These are phyloP conservation scores for Trypanosoma avium DNA, from an alignment of 208 protist genomes.

Conservation along the genomic window DNA sequence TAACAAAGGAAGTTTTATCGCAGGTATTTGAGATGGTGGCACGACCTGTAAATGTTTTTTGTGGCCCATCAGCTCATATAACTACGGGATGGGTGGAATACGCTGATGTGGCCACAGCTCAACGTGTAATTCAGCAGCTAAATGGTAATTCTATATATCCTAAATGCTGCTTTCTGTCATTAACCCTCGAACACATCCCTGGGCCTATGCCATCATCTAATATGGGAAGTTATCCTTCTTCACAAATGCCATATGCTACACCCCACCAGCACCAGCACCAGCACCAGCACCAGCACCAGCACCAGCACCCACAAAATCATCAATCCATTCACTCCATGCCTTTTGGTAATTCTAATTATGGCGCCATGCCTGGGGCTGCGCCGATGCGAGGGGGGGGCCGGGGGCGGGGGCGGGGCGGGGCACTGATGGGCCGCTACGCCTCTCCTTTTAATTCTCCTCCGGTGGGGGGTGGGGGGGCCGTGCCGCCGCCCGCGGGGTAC, in stretches of 20 bases:
- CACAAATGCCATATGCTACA: constrained; percentile 21
- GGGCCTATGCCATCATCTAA: neutral
- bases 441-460: neutral
- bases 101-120: constrained; percentile 47
- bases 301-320: neutral
- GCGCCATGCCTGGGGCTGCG: constrained; percentile 24
- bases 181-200: constrained; percentile 28
- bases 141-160: constrained; percentile 86
- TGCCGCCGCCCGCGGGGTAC: neutral
- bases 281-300: constrained; percentile 16
- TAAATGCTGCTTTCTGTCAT: constrained; percentile 76
- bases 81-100: constrained; percentile 79
- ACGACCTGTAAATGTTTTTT: constrained; percentile 53
- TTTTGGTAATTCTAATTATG: constrained; percentile 22
- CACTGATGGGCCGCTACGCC: constrained; percentile 26
- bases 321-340: constrained; percentile 17
- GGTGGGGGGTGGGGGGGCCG: constrained; percentile 7
- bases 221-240: constrained; percentile 19
- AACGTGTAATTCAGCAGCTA: constrained; percentile 58
- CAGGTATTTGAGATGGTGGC: constrained; percentile 83
- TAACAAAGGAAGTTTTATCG: constrained; percentile 71
- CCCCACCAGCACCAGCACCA: constrained; percentile 23
- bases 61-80: constrained; percentile 58
- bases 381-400: constrained; percentile 21
- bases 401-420: constrained; percentile 24